Evolutionary conservation across 306 rosid species (phyloP).

Genomic region (Begonia loranthoides): DNA sequence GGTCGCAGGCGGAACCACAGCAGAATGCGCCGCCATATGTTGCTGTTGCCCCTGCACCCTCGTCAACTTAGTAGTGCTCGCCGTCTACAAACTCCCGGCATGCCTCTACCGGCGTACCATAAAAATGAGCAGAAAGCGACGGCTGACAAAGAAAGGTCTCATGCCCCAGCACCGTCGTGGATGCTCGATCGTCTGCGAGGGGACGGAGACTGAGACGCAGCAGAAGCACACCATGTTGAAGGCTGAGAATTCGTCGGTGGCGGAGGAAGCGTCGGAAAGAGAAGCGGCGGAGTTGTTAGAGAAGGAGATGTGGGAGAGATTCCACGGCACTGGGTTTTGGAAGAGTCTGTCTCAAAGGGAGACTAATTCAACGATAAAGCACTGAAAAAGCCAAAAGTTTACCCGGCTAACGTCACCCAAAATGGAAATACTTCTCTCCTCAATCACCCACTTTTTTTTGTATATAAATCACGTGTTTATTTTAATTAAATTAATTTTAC

Average conservation of each 20-base stretch:
- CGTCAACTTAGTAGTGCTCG: conserved; percentile 35
- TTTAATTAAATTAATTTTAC: too few species aligned
- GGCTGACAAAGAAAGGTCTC: conserved; percentile 14
- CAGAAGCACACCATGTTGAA: neutral
- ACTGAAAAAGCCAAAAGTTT: neutral
- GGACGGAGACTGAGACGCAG: too few species aligned
- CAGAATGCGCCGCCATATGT: conserved; percentile 75
- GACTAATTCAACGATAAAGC: neutral
- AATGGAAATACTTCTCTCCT: neutral
- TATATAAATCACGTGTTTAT: too few species aligned
- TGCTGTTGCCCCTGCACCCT: conserved; percentile 63
- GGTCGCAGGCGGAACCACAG: conserved; percentile 63
- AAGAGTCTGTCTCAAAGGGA: conserved; percentile 72
- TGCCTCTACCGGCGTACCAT: conserved; percentile 34
- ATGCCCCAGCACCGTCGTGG: conserved; percentile 8
- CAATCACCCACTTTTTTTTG: too few species aligned
- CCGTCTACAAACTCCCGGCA: conserved; percentile 65
- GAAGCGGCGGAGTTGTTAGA: conserved; percentile 33
- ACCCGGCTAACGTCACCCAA: too few species aligned
- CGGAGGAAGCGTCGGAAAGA: conserved; percentile 11
- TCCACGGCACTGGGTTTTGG: conserved; percentile 67
- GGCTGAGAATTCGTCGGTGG: neutral
- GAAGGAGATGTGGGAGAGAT: conserved; percentile 85
- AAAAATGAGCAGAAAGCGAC: conserved; percentile 14
- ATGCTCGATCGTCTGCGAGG: conserved; percentile 9